Conservation (phyloP, 2,329 filamentous ascomycete genomes). For the Madurella fahalii region DNA sequence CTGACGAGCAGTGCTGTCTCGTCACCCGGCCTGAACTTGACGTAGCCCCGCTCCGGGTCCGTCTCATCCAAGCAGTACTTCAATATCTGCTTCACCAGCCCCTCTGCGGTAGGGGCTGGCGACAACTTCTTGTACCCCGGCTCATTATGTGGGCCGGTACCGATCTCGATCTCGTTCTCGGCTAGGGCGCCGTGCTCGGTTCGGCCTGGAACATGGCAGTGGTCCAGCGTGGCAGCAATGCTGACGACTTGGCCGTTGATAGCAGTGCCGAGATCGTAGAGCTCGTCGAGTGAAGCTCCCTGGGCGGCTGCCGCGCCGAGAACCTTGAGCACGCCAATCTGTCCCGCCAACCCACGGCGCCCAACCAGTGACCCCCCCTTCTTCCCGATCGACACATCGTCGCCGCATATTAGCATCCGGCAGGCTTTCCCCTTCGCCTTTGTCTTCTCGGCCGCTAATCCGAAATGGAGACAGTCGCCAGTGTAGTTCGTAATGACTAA, state of each 20-base stretch:
- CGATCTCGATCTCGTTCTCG: slow-evolving; percentile 55
- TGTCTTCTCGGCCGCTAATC: slow-evolving; percentile 55
- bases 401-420: slow-evolving; percentile 57
- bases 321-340: slow-evolving; percentile 57
- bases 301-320: slow-evolving; percentile 48
- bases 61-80: slow-evolving; percentile 55
- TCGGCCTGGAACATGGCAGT: slow-evolving; percentile 56
- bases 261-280: slow-evolving; percentile 48
- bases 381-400: slow-evolving; percentile 61
- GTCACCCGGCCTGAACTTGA: slow-evolving; percentile 43
- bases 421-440: slow-evolving; percentile 51
- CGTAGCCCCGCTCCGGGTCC: slow-evolving; percentile 47
- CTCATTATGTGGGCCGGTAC: slow-evolving; percentile 65
- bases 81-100: slow-evolving; percentile 55
- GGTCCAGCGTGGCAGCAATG: slow-evolving; percentile 55
- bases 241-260: slow-evolving; percentile 52
- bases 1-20: slow-evolving; percentile 52
- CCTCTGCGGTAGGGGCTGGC: slow-evolving; percentile 45
- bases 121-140: slow-evolving; percentile 56
- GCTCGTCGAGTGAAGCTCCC: slow-evolving; percentile 45
- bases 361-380: slow-evolving; percentile 56
- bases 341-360: slow-evolving; percentile 57
- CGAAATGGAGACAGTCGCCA: slow-evolving; percentile 60
- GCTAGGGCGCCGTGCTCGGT: slow-evolving; percentile 45
- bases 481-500: slow-evolving; percentile 64